Conservation (phyloP, 208 protist genomes). For the Lotmaria passim region DNA sequence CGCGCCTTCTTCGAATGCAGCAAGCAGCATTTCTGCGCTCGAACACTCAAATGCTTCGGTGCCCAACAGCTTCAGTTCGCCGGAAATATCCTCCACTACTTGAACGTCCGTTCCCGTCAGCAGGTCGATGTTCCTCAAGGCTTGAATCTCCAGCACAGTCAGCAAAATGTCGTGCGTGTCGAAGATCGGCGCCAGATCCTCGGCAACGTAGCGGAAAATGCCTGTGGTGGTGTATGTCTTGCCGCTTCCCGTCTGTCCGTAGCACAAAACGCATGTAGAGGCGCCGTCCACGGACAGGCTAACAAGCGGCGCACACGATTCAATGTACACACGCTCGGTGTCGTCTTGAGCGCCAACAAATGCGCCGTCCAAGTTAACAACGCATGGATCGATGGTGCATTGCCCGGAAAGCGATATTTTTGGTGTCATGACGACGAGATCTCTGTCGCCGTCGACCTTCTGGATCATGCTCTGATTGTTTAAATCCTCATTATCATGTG, state of each 20-base stretch:
- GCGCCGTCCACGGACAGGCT: slow-evolving; percentile 80
- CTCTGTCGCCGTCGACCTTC: slow-evolving; percentile 72
- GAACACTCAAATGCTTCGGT: slow-evolving; percentile 83
- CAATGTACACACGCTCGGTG: slow-evolving; percentile 73
- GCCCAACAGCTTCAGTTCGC: slow-evolving; percentile 77
- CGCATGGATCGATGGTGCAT: slow-evolving; percentile 75
- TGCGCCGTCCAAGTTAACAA: slow-evolving; percentile 78
- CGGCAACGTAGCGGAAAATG: slow-evolving; percentile 67
- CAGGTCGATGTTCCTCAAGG: slow-evolving; percentile 79
- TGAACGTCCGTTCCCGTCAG: slow-evolving; percentile 81
- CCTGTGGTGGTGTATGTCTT: slow-evolving; percentile 91
- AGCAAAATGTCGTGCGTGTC: slow-evolving; percentile 73
- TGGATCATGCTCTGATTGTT: slow-evolving; percentile 79
- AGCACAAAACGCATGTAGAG: slow-evolving; percentile 88
- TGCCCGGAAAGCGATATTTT: slow-evolving; percentile 85
- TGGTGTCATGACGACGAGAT: slow-evolving; percentile 84
- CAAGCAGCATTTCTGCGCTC: slow-evolving; percentile 78
- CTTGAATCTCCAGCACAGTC: slow-evolving; percentile 86
- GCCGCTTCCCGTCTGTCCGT: slow-evolving; percentile 92
- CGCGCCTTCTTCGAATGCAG: slow-evolving; percentile 79
- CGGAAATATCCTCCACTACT: slow-evolving; percentile 82
- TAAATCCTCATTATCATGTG: slow-evolving; percentile 76
- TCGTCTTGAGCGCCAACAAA: slow-evolving; percentile 70
- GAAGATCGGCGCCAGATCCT: slow-evolving; percentile 67
- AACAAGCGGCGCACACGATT: slow-evolving; percentile 83